Evolutionary conservation across 768 basidiomycete species (phyloP), one percentile per base, ranked within the genome.

Genomic region (Mycena rosella): DNA sequence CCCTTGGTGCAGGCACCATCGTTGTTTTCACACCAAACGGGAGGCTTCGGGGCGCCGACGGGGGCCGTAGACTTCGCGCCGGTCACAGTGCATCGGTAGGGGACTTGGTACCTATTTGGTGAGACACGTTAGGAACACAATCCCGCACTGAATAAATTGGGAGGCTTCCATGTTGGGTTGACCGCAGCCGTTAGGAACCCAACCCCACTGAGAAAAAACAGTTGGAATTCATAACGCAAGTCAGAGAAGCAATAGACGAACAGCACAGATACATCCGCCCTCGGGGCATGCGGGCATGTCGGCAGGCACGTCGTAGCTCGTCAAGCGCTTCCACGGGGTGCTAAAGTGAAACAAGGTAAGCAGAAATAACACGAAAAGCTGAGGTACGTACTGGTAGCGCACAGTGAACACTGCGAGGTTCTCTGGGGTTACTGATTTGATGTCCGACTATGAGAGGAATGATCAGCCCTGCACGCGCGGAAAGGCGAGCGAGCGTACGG

Each of bases 151-250:
- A n/a, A n/a, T n/a, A n/a, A n/a, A n/a, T n/a, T n/a, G n/a, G n/a
- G n/a, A n/a, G n/a, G n/a, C n/a, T n/a, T n/a, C n/a, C 72, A 87
- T 86, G 75, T 88, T 88, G 8, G 86, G 83, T 68, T 85, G 73
- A 27, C 87, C 87, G 67, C 87, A 88, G 14, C 86, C 11, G 38
- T 40, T 5, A 40, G 38, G 34, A 36, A 87, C 84, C 87, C 87
- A 88, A 51, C 83, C 84, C 86, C 86, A 87, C 85, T 87, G 68
- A 11, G 56, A 42, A 70, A 51, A 45, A 40, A 6, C 9, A 40
- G 38, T 40, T 15, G 17, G 38, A 10, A 40, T 15, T n/a, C n/a
- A n/a, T n/a, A n/a, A n/a, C n/a, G 47, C 68, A 36, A 56, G 18
- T 45, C 30, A 55, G 65, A 64, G 36, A 15, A 17, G 11, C 5